Base-by-base conservation (phyloP, 2,329 filamentous ascomycete genomes). In the Aspergillus fijiensis region DNA sequence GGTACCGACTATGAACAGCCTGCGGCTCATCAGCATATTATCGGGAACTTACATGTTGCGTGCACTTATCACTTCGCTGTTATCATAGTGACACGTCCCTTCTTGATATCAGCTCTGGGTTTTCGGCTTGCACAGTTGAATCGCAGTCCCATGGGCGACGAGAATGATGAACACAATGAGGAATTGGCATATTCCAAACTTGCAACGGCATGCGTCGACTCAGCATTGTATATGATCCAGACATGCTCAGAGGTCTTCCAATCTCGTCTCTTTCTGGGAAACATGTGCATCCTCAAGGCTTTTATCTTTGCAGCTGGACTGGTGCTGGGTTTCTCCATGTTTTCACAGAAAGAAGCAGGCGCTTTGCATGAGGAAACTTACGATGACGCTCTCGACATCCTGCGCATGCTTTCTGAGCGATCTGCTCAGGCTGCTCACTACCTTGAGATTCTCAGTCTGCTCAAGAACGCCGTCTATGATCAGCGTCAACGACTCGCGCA, bases 21-120 rank as follows among this genome's bases (percentile, higher is more conserved):
- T 50, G 60, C 58, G 4, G 66, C 65, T 2, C 69, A 70, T 48
- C 72, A 77, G 19, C 75, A 74, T 0, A 76, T 78, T 2, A 77
- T 84, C 27, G 80, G 79, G 0, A 84, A 79, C 25, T 75, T 85
- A 1, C 83, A 86, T 57, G 79, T 87, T 5, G 81, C 83, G 0
- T 86, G 84, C 59, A 73, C 82, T 0, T 87, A 87, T 64, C 85
- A 87, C 63, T 84, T 86, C 57, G 82, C 83, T 0, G 82, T 86
- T 0, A 86, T 84, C 21, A 68, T 86, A 0, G 81, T 83, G 2
- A 85, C 84, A 0, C 76, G 84, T 1, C 84, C 84, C 0, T 81
- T 86, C 29, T 69, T 87, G 9, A 82, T 86, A 25, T 81, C 71
- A 5, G 75, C 78, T 3, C 69, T 85, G 1, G 80, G 80, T 4